phyloP scores from a whole-genome alignment of 164 flowering plant species.

The Nymphaea thermarum region DNA sequence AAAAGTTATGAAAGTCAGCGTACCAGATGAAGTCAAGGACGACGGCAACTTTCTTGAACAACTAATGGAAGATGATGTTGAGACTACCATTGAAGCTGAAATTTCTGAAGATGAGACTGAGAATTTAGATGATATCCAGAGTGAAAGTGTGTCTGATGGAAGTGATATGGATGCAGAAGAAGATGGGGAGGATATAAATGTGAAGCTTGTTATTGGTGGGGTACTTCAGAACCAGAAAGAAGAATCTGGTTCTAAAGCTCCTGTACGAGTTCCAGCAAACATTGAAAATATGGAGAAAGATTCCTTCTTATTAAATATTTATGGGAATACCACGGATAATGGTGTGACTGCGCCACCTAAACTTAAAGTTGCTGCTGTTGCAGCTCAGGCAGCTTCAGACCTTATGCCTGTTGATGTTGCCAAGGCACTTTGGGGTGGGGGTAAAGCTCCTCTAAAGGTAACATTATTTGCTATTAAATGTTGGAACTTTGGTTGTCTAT shows the following conservation, averaged over 20 bases:
- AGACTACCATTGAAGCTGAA: conserved; percentile 25
- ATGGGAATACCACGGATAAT: conserved; percentile 27
- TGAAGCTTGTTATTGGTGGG: conserved; percentile 78
- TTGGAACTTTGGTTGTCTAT: neutral
- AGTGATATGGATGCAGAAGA: conserved; percentile 30
- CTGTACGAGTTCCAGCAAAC: conserved; percentile 66
- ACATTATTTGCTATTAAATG: neutral
- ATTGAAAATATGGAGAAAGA: conserved; percentile 56
- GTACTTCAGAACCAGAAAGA: conserved; percentile 61
- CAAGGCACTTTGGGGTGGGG: conserved; percentile 60
- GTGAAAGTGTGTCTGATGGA: conserved; percentile 34
- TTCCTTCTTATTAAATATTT: conserved; percentile 65
- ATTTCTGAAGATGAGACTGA: conserved; percentile 34
- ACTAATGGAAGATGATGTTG: conserved; percentile 40
- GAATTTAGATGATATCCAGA: conserved; percentile 37
- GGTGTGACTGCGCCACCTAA: conserved; percentile 32
- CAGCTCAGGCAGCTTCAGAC: conserved; percentile 64
- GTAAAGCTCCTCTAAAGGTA: conserved; percentile 77
- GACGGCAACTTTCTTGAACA: conserved; percentile 44
- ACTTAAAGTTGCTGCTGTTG: conserved; percentile 52
- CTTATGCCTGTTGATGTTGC: conserved; percentile 94
- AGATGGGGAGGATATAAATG: conserved; percentile 35
- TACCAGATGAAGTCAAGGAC: conserved; percentile 36
- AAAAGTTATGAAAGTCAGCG: conserved; percentile 59
- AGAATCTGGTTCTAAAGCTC: conserved; percentile 45